Evolutionary conservation across 225 moss, liverwort and hornwort species (phyloP).

Genomic region (Asterella californica): DNA sequence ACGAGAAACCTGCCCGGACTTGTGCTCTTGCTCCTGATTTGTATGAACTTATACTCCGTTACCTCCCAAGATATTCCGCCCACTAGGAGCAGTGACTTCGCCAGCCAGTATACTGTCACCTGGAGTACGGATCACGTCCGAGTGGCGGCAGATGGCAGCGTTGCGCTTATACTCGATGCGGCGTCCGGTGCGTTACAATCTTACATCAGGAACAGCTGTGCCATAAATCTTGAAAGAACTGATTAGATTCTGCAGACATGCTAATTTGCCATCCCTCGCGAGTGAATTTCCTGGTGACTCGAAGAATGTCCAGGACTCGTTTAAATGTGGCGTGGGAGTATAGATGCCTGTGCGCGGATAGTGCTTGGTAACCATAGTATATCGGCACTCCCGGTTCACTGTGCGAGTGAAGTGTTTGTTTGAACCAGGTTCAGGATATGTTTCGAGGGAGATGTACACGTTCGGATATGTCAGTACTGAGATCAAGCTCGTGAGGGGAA

Average conservation of each 20-base stretch:
- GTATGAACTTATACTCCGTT: neutral
- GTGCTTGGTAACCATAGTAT: neutral
- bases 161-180: slow-evolving; percentile 18
- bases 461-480: slow-evolving; percentile 51
- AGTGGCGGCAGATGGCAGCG: neutral
- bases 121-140: slow-evolving; percentile 17
- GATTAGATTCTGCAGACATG: too few species aligned
- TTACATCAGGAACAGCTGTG: neutral
- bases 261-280: too few species aligned
- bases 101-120: slow-evolving; percentile 1
- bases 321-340: too few species aligned
- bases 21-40: slow-evolving; percentile 1
- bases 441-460: slow-evolving; percentile 33
- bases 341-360: too few species aligned
- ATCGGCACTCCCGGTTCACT: too few species aligned
- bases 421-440: slow-evolving; percentile 42
- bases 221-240: neutral
- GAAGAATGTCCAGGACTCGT: too few species aligned
- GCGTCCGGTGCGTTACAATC: slow-evolving; percentile 7
- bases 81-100: neutral
- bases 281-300: neutral
- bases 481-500: slow-evolving; percentile 47
- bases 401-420: neutral
- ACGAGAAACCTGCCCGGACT: neutral
- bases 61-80: slow-evolving; percentile 1